Evolutionary conservation across 176 grass and related monocot species (phyloP).

Genomic region (Typha latifolia): DNA sequence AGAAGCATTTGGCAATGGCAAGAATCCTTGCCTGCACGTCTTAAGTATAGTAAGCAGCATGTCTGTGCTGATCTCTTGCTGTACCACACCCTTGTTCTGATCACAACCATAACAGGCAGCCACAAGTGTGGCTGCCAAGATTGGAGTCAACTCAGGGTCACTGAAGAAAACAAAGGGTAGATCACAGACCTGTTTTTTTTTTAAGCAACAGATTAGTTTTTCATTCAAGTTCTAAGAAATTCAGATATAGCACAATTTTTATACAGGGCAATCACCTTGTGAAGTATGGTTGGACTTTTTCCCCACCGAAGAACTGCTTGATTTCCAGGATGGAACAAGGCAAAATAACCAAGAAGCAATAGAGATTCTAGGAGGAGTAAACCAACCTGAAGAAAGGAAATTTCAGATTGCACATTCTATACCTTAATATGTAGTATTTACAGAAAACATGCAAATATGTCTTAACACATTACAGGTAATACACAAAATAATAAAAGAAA

Average conservation of each 20-base stretch:
- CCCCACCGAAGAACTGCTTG: conserved; percentile 98
- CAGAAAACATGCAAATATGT: too few species aligned
- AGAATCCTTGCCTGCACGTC: conserved; percentile 44
- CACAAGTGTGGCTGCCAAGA: conserved; percentile 73
- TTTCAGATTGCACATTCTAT: not conserved
- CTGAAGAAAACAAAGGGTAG: conserved; percentile 96
- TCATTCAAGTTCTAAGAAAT: conserved; percentile 25
- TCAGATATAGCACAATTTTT: conserved; percentile 15
- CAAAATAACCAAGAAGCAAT: conserved; percentile 89
- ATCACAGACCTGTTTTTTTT: conserved; percentile 79
- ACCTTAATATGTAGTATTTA: too few species aligned
- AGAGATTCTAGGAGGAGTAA: conserved; percentile 83
- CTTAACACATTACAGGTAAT: too few species aligned
- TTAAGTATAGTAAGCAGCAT: conserved; percentile 76
- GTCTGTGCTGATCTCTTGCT: conserved; percentile 88
- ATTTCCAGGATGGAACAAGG: conserved; percentile 95
- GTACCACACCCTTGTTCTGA: conserved; percentile 79
- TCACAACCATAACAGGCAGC: conserved; percentile 85
- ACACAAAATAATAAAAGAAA: too few species aligned
- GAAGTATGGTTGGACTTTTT: conserved; percentile 98
- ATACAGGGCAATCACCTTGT: conserved; percentile 52
- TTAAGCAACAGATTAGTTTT: not conserved
- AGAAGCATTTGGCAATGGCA: conserved; percentile 29
- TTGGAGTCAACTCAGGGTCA: conserved; percentile 71
- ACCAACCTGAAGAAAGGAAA: conserved; percentile 47